Base-by-base conservation (phyloP, 371 early-diverging fungal species). In the Mortierella sp. region DNA sequence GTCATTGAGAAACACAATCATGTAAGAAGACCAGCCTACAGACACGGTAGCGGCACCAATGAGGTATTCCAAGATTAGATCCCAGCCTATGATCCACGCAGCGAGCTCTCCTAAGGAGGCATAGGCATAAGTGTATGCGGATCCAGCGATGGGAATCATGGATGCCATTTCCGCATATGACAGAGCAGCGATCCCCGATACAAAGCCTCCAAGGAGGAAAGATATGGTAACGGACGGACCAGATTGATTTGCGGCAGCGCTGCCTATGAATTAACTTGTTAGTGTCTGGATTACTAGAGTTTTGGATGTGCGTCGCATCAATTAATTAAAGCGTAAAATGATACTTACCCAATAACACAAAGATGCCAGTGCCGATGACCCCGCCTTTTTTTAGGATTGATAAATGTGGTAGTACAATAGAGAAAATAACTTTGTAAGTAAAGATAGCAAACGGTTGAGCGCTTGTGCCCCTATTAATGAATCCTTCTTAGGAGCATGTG, bases 11-110 rank as follows among this genome's bases (percentile, higher is more conserved):
- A 96, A 93, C 21, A 86, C 84, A 6, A 87, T 87, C 67, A 96
- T 85, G 70, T 96, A 96, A 19, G 88, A 88, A 33, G 94, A 93
- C 95, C 95, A 96, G 8, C 94, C 93, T 6, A 87, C 85, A 58
- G 84, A 79, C 41, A 90, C 92, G 3, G 94, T 92, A 11, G 94
- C 91, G 52, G 94, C 89, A 16, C 93, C 94, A 2, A 94, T 89
- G 82, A 93, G 83, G 73, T 94, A 95, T 85, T 96, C 96, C 32
- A 96, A 86, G 38, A 93, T 90, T 36, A 95, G 84, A 83, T 94
- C 93, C 96, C 96, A 96, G 45, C 95, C 95, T 65, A 96, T 90
- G 32, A 91, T 91, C 94, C 94, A 96, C 8, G 90, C 95, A 21
- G 93, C 80, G 50, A 94, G 85, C 84, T 96, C 95, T 62, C 96